phyloP scores from a whole-genome alignment of 768 basidiomycete species.

The Russula sp. region DNA sequence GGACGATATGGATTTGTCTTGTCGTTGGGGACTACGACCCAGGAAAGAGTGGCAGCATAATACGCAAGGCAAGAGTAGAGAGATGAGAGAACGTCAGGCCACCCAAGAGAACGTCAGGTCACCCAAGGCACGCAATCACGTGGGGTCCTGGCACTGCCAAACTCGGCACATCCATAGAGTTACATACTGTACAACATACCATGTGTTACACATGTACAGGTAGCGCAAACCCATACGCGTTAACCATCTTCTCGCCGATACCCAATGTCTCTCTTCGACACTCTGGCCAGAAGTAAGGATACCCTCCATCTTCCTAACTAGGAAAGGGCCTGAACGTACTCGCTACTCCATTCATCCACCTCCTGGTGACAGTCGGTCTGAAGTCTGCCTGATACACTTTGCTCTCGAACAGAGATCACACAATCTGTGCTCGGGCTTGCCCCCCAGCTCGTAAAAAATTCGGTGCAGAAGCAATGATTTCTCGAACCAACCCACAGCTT shows the following conservation, averaged over 20 bases:
- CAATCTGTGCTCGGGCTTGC: background rate
- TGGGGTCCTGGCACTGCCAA: no score
- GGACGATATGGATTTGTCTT: no score
- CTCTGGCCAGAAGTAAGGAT: background rate
- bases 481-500: background rate
- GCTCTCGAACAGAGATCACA: background rate
- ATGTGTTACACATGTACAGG: no score
- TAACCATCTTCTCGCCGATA: no score
- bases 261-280: background rate
- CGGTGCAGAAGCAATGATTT: conserved; percentile 1
- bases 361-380: background rate
- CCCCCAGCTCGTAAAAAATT: background rate
- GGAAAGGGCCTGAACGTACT: background rate
- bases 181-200: no score
- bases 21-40: no score
- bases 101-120: no score
- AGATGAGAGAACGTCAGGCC: no score
- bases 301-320: background rate
- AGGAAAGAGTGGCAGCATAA: no score
- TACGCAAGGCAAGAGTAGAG: no score
- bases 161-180: no score
- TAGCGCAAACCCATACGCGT: no score
- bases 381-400: background rate
- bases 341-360: background rate
- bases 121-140: background rate